Evolutionary conservation across 768 basidiomycete species (phyloP).

Genomic region (Termitomyces sp.): DNA sequence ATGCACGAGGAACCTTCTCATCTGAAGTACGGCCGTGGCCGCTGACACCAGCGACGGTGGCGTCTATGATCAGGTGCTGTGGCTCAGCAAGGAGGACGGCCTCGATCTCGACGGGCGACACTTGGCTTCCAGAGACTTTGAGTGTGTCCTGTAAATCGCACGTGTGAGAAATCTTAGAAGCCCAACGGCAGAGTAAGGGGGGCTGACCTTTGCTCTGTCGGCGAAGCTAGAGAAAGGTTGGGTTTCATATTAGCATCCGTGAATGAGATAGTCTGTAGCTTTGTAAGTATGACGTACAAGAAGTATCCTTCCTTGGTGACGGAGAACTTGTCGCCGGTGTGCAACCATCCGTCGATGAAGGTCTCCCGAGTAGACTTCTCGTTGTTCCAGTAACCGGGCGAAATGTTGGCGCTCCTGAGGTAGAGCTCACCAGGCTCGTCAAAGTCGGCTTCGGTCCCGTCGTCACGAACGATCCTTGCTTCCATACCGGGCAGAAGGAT

Average conservation of each 20-base stretch:
- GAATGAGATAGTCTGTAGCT: background rate
- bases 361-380: constrained; percentile 59
- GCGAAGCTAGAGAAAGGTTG: constrained; percentile 44
- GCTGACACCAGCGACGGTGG: constrained; percentile 65
- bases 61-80: constrained; percentile 55
- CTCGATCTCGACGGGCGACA: constrained; percentile 78
- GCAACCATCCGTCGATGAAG: constrained; percentile 69
- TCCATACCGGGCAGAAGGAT: constrained; percentile 56
- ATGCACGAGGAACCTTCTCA: constrained; percentile 73
- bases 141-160: constrained; percentile 53
- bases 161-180: background rate
- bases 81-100: constrained; percentile 58
- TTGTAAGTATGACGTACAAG: constrained; percentile 45
- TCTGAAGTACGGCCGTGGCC: constrained; percentile 59
- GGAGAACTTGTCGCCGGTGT: constrained; percentile 66
- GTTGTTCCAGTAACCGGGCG: constrained; percentile 70
- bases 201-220: constrained; percentile 65
- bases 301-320: constrained; percentile 57
- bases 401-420: constrained; percentile 47
- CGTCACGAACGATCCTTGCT: constrained; percentile 45
- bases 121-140: constrained; percentile 76
- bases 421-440: constrained; percentile 64
- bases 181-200: background rate
- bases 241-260: background rate
- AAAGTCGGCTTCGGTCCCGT: constrained; percentile 41